These are phyloP conservation scores for Beauveria brongniartii DNA, from an alignment of 2,329 filamentous ascomycete genomes.

Conservation along the genomic window DNA sequence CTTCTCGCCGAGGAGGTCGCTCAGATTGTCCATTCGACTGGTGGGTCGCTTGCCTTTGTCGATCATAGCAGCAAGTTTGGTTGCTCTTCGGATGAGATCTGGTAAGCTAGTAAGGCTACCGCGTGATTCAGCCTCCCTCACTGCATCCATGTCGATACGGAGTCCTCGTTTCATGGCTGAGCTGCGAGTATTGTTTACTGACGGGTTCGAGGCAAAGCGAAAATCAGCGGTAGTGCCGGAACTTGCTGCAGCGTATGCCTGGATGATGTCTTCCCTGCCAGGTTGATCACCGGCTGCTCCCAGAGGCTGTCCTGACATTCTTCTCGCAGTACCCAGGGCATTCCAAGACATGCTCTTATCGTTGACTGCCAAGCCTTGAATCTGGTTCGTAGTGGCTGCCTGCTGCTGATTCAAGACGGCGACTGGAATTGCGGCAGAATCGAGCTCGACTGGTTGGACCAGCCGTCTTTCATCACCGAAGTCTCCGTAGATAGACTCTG, in stretches of 20 bases:
- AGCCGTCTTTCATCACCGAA: slow-evolving; percentile 48
- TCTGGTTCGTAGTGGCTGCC: neutral
- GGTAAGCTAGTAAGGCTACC: slow-evolving; percentile 88
- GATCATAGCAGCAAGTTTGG: slow-evolving; percentile 76
- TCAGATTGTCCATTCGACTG: slow-evolving; percentile 48
- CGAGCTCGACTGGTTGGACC: slow-evolving; percentile 17
- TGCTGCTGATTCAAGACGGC: neutral
- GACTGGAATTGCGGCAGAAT: slow-evolving; percentile 12
- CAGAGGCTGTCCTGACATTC: neutral
- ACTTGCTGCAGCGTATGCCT: slow-evolving; percentile 42
- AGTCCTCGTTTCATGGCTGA: slow-evolving; percentile 59
- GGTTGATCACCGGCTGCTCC: slow-evolving; percentile 6
- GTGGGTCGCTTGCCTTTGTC: slow-evolving; percentile 66
- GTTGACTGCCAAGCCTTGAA: slow-evolving; percentile 7
- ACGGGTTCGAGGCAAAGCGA: slow-evolving; percentile 17
- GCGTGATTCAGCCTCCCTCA: slow-evolving; percentile 71
- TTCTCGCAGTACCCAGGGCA: neutral
- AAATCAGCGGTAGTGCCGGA: slow-evolving; percentile 32
- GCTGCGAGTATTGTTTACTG: slow-evolving; percentile 30
- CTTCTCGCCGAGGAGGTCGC: slow-evolving; percentile 41
- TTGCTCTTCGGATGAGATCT: slow-evolving; percentile 84
- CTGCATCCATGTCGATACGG: slow-evolving; percentile 71
- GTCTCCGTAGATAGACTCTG: slow-evolving; percentile 34
- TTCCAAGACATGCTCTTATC: slow-evolving; percentile 13
- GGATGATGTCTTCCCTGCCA: slow-evolving; percentile 27